Conservation (phyloP, 768 basidiomycete genomes). For the Lentinula sp. region DNA sequence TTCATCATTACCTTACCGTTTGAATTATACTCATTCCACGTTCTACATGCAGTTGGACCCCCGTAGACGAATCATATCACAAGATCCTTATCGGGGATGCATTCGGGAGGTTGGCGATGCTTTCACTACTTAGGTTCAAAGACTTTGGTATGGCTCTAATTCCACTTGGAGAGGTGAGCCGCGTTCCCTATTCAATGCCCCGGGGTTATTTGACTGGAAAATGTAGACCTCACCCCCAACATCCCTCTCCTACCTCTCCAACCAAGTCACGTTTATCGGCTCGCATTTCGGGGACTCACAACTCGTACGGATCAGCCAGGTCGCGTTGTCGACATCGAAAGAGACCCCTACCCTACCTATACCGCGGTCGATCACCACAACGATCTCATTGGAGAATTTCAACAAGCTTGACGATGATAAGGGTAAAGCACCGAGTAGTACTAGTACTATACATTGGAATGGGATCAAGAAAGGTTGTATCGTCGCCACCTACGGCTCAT, state of each 20-base stretch:
- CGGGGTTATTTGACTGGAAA: no score
- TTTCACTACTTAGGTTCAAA: conserved; percentile 34
- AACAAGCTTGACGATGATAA: conserved; percentile 17
- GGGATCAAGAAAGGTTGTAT: conserved; percentile 36
- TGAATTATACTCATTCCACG: not conserved
- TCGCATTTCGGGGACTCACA: conserved; percentile 83
- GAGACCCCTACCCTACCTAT: conserved; percentile 45
- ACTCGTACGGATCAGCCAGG: conserved; percentile 52
- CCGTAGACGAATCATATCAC: conserved; percentile 37
- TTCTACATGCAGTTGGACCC: conserved; percentile 37
- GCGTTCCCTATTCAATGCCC: not conserved
- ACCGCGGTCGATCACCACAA: conserved; percentile 35
- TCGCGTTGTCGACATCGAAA: conserved; percentile 29
- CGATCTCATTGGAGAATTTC: conserved; percentile 30
- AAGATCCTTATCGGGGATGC: conserved; percentile 63
- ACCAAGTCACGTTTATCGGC: conserved; percentile 69
- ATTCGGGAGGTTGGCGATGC: conserved; percentile 64
- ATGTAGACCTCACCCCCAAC: conserved; percentile 64
- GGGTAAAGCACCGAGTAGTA: conserved; percentile 29
- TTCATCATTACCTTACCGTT: conserved; percentile 5
- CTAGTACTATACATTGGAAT: conserved; percentile 15
- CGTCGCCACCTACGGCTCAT: conserved; percentile 47
- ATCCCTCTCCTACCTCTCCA: conserved; percentile 64
- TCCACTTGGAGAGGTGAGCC: conserved; percentile 64
- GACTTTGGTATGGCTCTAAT: conserved; percentile 43